These are phyloP conservation scores for Chlorella vulgaris DNA, from an alignment of 139 green algal genomes.

Conservation along the genomic window DNA sequence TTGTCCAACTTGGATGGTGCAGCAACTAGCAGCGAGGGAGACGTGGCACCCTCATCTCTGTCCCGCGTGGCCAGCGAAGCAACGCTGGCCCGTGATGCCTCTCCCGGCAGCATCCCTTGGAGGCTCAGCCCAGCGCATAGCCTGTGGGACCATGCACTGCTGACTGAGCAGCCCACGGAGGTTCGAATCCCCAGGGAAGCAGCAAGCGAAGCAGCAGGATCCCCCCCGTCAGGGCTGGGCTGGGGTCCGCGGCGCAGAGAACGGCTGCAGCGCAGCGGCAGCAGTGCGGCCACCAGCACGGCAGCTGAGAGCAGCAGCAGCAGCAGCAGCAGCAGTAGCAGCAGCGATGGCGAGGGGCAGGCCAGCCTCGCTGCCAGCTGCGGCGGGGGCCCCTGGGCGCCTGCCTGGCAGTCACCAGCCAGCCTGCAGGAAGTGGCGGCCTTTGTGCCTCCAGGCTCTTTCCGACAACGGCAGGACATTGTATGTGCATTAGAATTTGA, in stretches of 20 bases:
- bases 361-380: background rate
- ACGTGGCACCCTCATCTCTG: background rate
- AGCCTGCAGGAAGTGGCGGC: conserved; percentile 11
- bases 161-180: background rate
- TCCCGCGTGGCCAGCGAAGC: background rate
- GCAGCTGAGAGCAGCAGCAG: background rate
- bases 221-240: background rate
- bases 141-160: conserved; percentile 39
- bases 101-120: too few species aligned
- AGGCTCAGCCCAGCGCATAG: background rate
- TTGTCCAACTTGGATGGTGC: background rate
- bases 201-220: conserved; percentile 6
- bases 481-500: conserved; percentile 73
- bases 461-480: conserved; percentile 44
- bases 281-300: background rate
- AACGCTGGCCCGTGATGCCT: too few species aligned
- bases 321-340: background rate
- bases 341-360: background rate
- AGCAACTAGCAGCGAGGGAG: background rate
- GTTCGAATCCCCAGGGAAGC: too few species aligned
- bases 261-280: background rate
- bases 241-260: background rate
- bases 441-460: conserved; percentile 10
- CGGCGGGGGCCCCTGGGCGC: too few species aligned
- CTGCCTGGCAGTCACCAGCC: background rate